Percentiles rank a stretch among this genome's conserved stretches.
Conservation (phyloP, 1,284 basidiomycete species). For the Chalciporus sp. region DNA sequence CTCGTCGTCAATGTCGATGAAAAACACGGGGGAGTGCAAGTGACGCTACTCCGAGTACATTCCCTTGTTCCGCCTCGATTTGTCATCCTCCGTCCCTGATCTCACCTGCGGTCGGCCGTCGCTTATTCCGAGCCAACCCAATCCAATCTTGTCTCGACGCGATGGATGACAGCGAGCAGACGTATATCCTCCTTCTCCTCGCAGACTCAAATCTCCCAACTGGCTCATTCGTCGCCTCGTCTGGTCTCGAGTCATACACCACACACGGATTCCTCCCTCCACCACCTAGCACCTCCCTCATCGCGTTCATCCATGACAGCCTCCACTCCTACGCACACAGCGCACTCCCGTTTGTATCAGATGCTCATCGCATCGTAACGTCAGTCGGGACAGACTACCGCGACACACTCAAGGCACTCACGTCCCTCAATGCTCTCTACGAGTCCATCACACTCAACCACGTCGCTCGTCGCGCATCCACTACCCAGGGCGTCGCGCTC, state of each 20-base stretch:
- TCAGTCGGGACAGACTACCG: slow-evolving; percentile 22
- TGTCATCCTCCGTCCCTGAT: neutral
- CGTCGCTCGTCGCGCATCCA: slow-evolving; percentile 84
- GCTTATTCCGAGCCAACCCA: neutral
- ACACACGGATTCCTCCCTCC: slow-evolving; percentile 78
- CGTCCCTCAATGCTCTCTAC: slow-evolving; percentile 74
- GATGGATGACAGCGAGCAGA: slow-evolving; percentile 47
- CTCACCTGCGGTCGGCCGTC: no score
- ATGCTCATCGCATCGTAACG: slow-evolving; percentile 57
- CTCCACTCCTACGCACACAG: slow-evolving; percentile 74
- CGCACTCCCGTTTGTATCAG: slow-evolving; percentile 77
- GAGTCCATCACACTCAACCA: slow-evolving; percentile 90
- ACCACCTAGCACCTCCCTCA: slow-evolving; percentile 39
- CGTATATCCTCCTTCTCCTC: slow-evolving; percentile 72
- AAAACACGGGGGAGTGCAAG: neutral
- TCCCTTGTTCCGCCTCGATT: neutral
- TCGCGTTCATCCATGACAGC: slow-evolving; percentile 71
- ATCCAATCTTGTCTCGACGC: neutral
- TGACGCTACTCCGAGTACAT: no score
- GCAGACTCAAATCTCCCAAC: slow-evolving; percentile 85
- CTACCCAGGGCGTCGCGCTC: slow-evolving; percentile 90
- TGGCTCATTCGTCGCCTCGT: slow-evolving; percentile 89
- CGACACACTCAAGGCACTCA: slow-evolving; percentile 45
- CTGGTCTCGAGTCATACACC: slow-evolving; percentile 88
- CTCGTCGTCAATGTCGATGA: neutral